These are phyloP conservation scores for Microsporum audouinii DNA, from an alignment of 2,329 filamentous ascomycete species.

Conservation along the genomic window DNA sequence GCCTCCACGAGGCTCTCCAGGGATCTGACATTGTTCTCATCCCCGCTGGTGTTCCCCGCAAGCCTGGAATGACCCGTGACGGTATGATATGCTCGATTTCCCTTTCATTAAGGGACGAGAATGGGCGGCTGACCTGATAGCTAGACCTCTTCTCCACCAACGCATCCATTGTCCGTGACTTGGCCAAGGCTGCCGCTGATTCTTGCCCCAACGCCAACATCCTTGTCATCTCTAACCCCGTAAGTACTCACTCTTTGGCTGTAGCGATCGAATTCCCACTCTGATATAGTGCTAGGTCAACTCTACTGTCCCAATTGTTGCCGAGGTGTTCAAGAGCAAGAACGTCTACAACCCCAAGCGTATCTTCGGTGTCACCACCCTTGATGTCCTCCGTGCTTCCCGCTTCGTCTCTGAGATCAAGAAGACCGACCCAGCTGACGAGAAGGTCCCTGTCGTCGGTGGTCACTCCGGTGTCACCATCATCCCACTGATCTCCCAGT, in stretches of 20 bases:
- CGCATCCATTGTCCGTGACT: slow-evolving; percentile 95
- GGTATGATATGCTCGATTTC: slow-evolving; percentile 35
- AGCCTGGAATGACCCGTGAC: slow-evolving; percentile 99
- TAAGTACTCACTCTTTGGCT: slow-evolving; percentile 27
- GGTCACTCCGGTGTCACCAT: slow-evolving; percentile 98
- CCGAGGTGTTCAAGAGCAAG: slow-evolving; percentile 89
- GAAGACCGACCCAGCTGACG: slow-evolving; percentile 75
- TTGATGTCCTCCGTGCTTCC: slow-evolving; percentile 93
- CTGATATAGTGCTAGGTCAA: slow-evolving; percentile 51
- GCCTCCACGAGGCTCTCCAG: slow-evolving; percentile 69
- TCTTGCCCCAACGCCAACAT: slow-evolving; percentile 85
- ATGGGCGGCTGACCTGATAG: neutral
- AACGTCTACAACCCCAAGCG: slow-evolving; percentile 99
- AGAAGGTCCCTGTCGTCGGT: slow-evolving; percentile 92
- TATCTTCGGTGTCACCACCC: slow-evolving; percentile 98
- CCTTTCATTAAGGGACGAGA: neutral
- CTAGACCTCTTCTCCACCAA: slow-evolving; percentile 99
- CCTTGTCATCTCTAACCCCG: slow-evolving; percentile 96
- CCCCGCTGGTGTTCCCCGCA: slow-evolving; percentile 94
- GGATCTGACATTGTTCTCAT: slow-evolving; percentile 91
- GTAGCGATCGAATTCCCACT: neutral
- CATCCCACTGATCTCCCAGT: slow-evolving; percentile 93
- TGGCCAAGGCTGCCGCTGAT: slow-evolving; percentile 88
- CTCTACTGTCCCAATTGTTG: slow-evolving; percentile 95
- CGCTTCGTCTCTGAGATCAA: slow-evolving; percentile 96